Evolutionary conservation across 192 early-diverging fungal genomes (phyloP).

Genomic region (Coemansia sp.): DNA sequence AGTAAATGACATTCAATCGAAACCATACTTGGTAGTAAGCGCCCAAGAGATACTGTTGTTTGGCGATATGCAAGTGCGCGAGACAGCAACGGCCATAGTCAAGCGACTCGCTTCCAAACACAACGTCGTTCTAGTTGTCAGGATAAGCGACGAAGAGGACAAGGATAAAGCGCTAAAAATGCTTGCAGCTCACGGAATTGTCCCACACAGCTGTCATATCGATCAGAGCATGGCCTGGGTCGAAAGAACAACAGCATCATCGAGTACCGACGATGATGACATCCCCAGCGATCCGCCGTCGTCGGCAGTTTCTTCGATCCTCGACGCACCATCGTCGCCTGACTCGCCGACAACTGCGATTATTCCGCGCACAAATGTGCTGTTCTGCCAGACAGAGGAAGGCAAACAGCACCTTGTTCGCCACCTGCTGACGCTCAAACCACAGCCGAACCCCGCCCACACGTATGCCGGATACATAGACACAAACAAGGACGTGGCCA

Average conservation of each 20-base stretch:
- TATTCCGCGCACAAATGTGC: not conserved
- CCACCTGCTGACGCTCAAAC: slow-evolving; percentile 26
- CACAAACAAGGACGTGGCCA: slow-evolving; percentile 32
- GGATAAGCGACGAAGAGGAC: not conserved
- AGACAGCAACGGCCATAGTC: not conserved
- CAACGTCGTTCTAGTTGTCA: slow-evolving; percentile 24
- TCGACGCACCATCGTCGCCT: slow-evolving; percentile 3
- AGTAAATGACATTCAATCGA: not conserved
- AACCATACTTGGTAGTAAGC: slow-evolving; percentile 21
- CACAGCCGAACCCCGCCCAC: not conserved
- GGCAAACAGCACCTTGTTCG: slow-evolving; percentile 42
- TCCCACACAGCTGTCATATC: not conserved
- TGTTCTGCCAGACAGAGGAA: slow-evolving; percentile 51
- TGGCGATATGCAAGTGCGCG: not conserved
- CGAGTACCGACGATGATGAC: not conserved
- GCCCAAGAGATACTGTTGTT: slow-evolving; percentile 29
- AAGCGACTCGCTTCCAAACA: slow-evolving; percentile 12
- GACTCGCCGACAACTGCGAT: slow-evolving; percentile 1
- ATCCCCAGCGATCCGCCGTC: slow-evolving; percentile 16
- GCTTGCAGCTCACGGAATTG: not conserved
- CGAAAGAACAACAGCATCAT: not conserved
- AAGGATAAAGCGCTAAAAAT: not conserved
- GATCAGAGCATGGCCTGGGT: slow-evolving; percentile 32
- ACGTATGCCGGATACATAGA: slow-evolving; percentile 30
- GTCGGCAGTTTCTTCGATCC: slow-evolving; percentile 19